Evolutionary conservation across 2,329 filamentous ascomycete genomes (phyloP), one percentile per base, ranked within the genome.

Genomic region (Xylariales sp.): DNA sequence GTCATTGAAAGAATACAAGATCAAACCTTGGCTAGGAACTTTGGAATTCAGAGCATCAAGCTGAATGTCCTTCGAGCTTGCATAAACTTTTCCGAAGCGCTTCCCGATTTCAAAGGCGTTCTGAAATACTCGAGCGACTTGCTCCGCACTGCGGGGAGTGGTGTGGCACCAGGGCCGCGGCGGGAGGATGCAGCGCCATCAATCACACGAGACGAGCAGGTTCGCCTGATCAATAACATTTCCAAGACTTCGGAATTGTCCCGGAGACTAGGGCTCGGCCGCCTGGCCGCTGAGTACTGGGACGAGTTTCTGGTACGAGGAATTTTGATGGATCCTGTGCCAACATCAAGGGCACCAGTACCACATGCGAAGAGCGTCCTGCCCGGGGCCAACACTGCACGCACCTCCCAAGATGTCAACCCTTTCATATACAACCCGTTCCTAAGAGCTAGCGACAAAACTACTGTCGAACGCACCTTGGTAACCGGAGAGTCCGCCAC

Each of bases 391-490:
- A 63, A 65, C 0, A 65, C 67, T 2, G 67, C 65, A 20, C 66
- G 74, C 31, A 67, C 71, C 12, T 79, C 76, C 4, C 75, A 79
- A 47, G 76, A 79, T 41, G 72, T 79, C 5, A 88, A 93, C 44
- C 93, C 93, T 0, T 95, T 98, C 51, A 86, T 98, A 40, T 95
- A 97, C 57, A 96, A 96, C 53, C 88, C 93, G 1, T 97, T 96
- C 53, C 65, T 89, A 15, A 88, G 89, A 60, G 73, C 74, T 37
- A 63, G 72, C 0, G 74, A 78, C 29, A 72, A 83, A 36, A 72
- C 74, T 17, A 68, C 72, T 2, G 67, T 76, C 11, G 81, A 89
- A 41, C 74, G 74, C 40, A 75, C 88, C 1, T 69, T 96, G 20
- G 86, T 97, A 15, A 81, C 87, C 5, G 83, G 81, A 13, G 90